Percentiles rank a stretch among this genome's conserved stretches.
Conservation (phyloP, 352 stramenopile species). For the Phytophthora fragariae region DNA sequence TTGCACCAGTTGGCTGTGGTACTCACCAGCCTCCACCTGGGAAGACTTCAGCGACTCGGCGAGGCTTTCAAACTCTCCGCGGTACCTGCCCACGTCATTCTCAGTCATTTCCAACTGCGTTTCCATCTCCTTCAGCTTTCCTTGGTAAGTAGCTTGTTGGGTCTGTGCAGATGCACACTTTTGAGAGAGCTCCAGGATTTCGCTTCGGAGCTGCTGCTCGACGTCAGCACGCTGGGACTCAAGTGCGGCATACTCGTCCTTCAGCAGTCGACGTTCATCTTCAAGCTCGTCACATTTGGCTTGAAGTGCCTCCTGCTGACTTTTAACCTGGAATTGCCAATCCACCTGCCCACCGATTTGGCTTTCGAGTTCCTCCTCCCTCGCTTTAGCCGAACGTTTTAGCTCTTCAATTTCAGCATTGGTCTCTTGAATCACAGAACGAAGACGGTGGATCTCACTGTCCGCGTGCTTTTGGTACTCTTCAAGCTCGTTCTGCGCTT, state of each 20-base stretch:
- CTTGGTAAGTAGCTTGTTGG: conserved; percentile 31
- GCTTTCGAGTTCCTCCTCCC: conserved; percentile 37
- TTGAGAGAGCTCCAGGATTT: conserved; percentile 38
- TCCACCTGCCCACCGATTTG: conserved; percentile 38
- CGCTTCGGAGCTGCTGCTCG: conserved; percentile 41
- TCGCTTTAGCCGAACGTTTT: conserved; percentile 27
- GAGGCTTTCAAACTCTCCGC: conserved; percentile 59
- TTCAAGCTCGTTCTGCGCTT: conserved; percentile 61
- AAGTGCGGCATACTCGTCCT: conserved; percentile 41
- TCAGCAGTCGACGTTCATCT: conserved; percentile 31
- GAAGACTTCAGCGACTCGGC: conserved; percentile 61
- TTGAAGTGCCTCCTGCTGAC: conserved; percentile 42
- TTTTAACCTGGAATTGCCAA: conserved; percentile 34
- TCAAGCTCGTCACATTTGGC: conserved; percentile 43
- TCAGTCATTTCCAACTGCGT: conserved; percentile 59
- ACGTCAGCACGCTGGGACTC: conserved; percentile 32
- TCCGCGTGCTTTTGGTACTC: conserved; percentile 60
- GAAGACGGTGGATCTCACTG: conserved; percentile 59
- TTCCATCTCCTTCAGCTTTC: conserved; percentile 50
- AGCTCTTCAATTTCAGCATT: conserved; percentile 50
- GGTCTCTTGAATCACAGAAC: conserved; percentile 43
- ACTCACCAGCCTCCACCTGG: conserved; percentile 60
- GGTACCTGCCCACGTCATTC: conserved; percentile 54
- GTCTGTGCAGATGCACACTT: conserved; percentile 37
- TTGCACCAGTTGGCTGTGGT: conserved; percentile 58